Evolutionary conservation across 169 alveolate genomes (phyloP), one percentile per base, ranked within the genome.

Genomic region (Amoebophrya sp.): DNA sequence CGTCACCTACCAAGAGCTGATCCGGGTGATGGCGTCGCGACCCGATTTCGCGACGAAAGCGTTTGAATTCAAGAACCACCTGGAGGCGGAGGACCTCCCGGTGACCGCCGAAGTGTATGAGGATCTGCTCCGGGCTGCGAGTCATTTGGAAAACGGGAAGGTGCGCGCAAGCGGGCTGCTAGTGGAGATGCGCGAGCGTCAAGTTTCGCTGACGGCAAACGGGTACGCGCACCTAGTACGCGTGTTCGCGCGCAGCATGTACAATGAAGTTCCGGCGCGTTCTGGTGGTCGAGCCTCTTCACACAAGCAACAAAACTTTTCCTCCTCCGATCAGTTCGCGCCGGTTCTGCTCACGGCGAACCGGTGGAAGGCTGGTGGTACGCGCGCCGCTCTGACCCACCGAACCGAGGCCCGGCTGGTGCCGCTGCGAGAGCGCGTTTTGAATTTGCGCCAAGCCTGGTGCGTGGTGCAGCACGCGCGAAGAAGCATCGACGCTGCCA

Each of bases 1-100:
- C 91, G 88, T 94, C 90, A 96, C 97, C 0, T 95, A 95, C 42
- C 94, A 92, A n/a, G 96, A 93, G 38, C 92, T 96, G 88, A 95
- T 96, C 88, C 89, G 0, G 41, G 93, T 69, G 42, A 90, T 93
- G 41, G 93, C 95, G 15, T 88, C 89, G 23, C 92, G 96, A 41
- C 41, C 58, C 48, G 96, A 91, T 88, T 94, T 93, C 91, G 92
- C 92, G 42, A 91, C 69, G 31, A 91, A 94, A 92, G 96, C 96
- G 67, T 95, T 96, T 89, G 94, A 94, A 88, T 93, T 95, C 92
- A 94, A 94, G 91, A 90, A 95, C 38, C 95, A 92, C 48, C 92
- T 95, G 92, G 91, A 93, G 43, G 95, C 97, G 0, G 96, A 93
- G 45, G 97, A 95, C 34, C 89, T 93, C 91, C 94, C 94, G 7